A percentile compares a stretch with the other conserved stretches of the same genome.
These are phyloP conservation scores for Candida tallmaniae DNA, from an alignment of 805 yeast species.

Conservation along the genomic window DNA sequence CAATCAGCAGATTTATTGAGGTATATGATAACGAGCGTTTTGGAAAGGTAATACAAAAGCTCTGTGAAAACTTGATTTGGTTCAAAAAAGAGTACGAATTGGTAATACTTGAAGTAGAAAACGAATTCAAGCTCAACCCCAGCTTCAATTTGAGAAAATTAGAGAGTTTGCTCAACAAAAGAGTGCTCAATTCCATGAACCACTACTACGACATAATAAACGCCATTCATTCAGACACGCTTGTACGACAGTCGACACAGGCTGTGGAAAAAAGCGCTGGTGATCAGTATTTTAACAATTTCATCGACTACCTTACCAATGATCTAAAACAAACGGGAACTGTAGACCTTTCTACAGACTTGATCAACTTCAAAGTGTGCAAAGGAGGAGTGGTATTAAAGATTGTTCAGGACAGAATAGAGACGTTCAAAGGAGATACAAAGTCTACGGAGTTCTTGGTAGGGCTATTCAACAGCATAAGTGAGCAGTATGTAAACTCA, in stretches of 20 bases:
- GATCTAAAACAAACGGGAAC: conserved; percentile 42
- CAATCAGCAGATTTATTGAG: conserved; percentile 58
- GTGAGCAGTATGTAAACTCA: conserved; percentile 60
- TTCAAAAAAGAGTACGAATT: conserved; percentile 23
- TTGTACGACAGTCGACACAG: conserved; percentile 19
- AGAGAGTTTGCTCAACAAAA: conserved; percentile 33
- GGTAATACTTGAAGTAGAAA: conserved; percentile 44
- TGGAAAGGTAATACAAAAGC: conserved; percentile 72
- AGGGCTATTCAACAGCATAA: conserved; percentile 51
- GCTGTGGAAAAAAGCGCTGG: conserved; percentile 3
- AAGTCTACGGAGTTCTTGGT: conserved; percentile 49
- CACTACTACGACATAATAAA: conserved; percentile 57
- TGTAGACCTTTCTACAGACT: conserved; percentile 50
- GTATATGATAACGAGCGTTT: conserved; percentile 48
- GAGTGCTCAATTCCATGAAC: conserved; percentile 30
- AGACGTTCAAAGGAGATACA: conserved; percentile 61
- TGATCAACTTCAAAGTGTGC: conserved; percentile 43
- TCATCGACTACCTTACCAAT: conserved; percentile 33
- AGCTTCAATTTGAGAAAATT: conserved; percentile 57
- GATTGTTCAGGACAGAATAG: conserved; percentile 55
- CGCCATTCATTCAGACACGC: conserved; percentile 47
- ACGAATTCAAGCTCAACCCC: conserved; percentile 44
- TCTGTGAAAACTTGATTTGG: conserved; percentile 54
- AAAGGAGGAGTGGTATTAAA: conserved; percentile 77
- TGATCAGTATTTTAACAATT: conserved; percentile 23